Base-by-base conservation (phyloP, 805 yeast species). In the Metschnikowia hibisci region DNA sequence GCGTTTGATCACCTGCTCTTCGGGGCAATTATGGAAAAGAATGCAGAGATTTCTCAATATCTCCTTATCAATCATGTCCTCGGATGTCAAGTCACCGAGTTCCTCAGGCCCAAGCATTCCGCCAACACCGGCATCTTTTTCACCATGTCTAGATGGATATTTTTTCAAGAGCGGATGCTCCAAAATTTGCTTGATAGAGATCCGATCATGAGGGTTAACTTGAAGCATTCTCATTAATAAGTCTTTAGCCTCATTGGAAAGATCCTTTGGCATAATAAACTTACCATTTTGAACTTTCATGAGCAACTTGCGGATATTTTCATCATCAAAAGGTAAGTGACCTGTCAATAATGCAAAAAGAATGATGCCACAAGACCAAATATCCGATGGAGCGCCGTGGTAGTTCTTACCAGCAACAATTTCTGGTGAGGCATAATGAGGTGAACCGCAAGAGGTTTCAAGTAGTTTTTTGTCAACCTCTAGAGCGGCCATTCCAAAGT, bases 401-500 rank as follows among this genome's bases (percentile, higher is more conserved):
- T 93, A 93, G 47, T 82, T 88, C 48, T 84, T 80, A 29, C 99
- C 99, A 10, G 96, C 86, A 9, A 93, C 97, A 53, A 93, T 91
- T 63, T 93, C 99, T 0, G 99, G 99, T 8, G 96, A 87, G 1
- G 98, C 99, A 64, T 93, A 93, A 63, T 93, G 99, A 7, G 99
- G 99, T 13, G 97, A 89, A 1, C 99, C 99, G 66, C 99, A 93
- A 14, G 95, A 83, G 4, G 99, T 93, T 62, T 91, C 97, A 45
- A 93, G 71, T 57, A 91, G 67, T 54, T 84, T 80, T 52, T 82
- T 91, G 42, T 77, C 78, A 25, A 87, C 78, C 62, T 93, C 98
- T 35, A 93, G 69, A 6, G 99, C 98, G 13, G 99, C 99, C 99
- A 93, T 93, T 27, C 99, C 99, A 62, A 93, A 93, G 66, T 93